Conservation (phyloP, 495 filamentous ascomycete genomes). For the Letharia columbiana region DNA sequence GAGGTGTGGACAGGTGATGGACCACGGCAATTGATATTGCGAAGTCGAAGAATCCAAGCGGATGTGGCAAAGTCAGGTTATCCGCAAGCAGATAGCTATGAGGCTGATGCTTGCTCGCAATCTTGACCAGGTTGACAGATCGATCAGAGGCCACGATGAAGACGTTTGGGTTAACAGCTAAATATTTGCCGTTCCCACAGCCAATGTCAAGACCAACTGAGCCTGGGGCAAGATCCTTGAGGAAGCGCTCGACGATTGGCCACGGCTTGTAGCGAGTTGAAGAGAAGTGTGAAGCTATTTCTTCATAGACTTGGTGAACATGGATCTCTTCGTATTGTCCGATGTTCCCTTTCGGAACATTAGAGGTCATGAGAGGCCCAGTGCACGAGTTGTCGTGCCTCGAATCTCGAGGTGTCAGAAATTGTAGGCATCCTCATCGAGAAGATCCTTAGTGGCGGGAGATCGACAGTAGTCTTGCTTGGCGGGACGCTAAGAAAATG, state of each 20-base stretch:
- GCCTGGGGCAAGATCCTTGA: conserved; percentile 55
- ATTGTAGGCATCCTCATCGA: too few relatives aligned
- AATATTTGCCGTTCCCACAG: conserved; percentile 95
- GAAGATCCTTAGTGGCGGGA: not conserved
- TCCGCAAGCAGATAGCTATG: conserved; percentile 63
- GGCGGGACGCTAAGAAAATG: not conserved
- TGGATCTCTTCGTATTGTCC: conserved; percentile 65
- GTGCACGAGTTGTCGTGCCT: not conserved
- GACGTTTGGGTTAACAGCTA: conserved; percentile 66
- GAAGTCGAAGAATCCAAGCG: conserved; percentile 67
- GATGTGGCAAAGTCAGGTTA: conserved; percentile 62
- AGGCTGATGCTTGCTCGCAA: conserved; percentile 58
- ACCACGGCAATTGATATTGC: conserved; percentile 91
- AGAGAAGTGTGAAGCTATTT: conserved; percentile 92
- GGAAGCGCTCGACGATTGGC: conserved; percentile 82
- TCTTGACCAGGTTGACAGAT: conserved; percentile 62
- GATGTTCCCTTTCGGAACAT: not conserved
- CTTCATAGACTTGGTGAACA: conserved; percentile 89
- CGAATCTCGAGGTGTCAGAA: not conserved
- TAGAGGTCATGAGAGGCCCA: not conserved
- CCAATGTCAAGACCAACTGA: conserved; percentile 80
- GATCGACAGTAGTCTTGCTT: not conserved
- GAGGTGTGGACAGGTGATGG: conserved; percentile 84
- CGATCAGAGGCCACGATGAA: conserved; percentile 85
- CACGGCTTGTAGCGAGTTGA: conserved; percentile 95